A percentile compares a stretch with the other conserved stretches of the same genome.
phyloP scores from a whole-genome alignment of 2,329 filamentous ascomycete genomes.

The Claviceps fusiformis region DNA sequence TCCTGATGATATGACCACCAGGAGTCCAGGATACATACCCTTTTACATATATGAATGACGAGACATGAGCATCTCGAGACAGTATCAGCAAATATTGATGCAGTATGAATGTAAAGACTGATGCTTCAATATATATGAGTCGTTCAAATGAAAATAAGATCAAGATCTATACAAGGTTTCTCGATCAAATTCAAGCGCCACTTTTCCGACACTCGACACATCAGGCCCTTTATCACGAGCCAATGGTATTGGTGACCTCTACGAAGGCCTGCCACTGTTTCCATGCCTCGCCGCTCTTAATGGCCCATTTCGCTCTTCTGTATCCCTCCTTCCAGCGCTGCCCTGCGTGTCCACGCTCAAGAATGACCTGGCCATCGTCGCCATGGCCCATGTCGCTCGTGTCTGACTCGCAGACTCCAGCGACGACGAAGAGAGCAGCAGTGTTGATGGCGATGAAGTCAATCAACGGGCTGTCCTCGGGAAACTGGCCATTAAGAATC shows the following conservation, averaged over 20 bases:
- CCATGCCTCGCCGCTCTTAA: constrained; percentile 77
- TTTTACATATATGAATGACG: neutral
- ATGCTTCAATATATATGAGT: neutral
- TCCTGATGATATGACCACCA: neutral
- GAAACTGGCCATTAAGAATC: constrained; percentile 61
- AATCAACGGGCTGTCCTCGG: constrained; percentile 67
- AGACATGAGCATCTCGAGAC: neutral
- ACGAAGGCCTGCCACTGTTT: constrained; percentile 75
- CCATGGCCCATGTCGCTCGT: constrained; percentile 64
- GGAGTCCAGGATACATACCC: neutral
- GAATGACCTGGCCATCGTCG: constrained; percentile 69
- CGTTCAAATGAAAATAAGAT: neutral
- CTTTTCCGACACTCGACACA: neutral
- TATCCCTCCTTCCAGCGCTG: constrained; percentile 93
- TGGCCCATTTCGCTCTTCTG: constrained; percentile 72
- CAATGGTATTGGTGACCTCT: constrained; percentile 55
- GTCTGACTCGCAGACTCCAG: constrained; percentile 76
- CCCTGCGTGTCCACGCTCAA: constrained; percentile 70
- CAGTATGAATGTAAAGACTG: neutral
- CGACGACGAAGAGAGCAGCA: constrained; percentile 71
- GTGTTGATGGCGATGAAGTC: constrained; percentile 94
- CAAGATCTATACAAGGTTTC: neutral
- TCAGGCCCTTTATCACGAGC: constrained; percentile 1
- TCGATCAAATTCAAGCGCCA: neutral
- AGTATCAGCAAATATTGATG: neutral